Evolutionary conservation across 2,329 filamentous ascomycete genomes (phyloP), one percentile per base, ranked within the genome.

Genomic region (Lachnum nothofagi): DNA sequence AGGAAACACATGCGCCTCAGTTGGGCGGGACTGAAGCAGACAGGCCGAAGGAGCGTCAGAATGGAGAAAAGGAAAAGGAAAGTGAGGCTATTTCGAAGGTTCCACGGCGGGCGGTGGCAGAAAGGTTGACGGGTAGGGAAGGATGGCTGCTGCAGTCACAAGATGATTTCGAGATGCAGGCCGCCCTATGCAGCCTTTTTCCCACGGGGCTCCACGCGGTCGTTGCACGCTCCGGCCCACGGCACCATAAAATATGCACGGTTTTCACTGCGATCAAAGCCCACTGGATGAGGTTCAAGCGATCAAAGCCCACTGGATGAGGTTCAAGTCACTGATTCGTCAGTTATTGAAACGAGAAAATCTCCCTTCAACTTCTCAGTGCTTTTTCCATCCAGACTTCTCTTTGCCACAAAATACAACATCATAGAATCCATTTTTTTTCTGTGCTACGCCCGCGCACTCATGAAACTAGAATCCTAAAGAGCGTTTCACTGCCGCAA

Each of bases 31-130:
- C n/a, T 4, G 9, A 37, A 19, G 34, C 2, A 9, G 14, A 19
- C n/a, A 29, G 20, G n/a, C 42, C 31, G 41, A 59, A 57, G 51
- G 54, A 58, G 49, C 41, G 54, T 57, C 7, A 37, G 22, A n/a
- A n/a, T n/a, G n/a, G n/a, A n/a, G 24, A 52, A 48, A 45, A 33
- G 48, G 47, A 52, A 40, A 23, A 34, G 7, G 31, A 34, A 34
- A 34, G 31, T 34, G 31, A 16, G 14, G 14, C 14, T 34, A 34
- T 34, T n/a, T 14, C 14, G n/a, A 33, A 27, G 31, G 29, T 25
- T n/a, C n/a, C n/a, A n/a, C n/a, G n/a, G n/a, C n/a, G n/a, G 8
- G 46, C 31, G 24, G 25, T 42, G 10, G 37, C 20, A 24, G 14
- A 40, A 14, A n/a, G n/a, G 4, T 14, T 40, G n/a, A 40, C 10